Evolutionary conservation across 83 land plant genomes (phyloP), one percentile per base, ranked within the genome.

Genomic region (Thuja plicata): DNA sequence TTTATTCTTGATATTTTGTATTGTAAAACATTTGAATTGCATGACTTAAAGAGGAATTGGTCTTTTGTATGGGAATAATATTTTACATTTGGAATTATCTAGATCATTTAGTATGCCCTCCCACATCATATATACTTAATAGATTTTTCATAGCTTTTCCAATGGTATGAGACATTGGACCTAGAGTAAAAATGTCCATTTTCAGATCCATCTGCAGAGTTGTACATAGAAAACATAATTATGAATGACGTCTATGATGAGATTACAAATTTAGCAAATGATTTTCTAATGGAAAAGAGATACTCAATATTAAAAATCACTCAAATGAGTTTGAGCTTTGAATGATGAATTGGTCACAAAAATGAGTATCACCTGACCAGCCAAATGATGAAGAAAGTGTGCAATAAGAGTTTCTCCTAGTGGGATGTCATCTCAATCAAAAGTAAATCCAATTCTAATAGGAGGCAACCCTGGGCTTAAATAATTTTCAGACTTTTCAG

Each of bases 111-210:
- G n/a, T n/a, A n/a, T n/a, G n/a, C n/a, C n/a, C n/a, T n/a, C n/a
- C 93, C 60, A 94, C 94, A 93, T 97, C 99, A 91, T 94, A 93
- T 40, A 96, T 94, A 78, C 95, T 94, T 4, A 98, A 94, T 90
- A 98, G 93, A 88, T 96, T 98, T 16, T 94, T 96, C 92, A 98
- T 86, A 35, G 92, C 88, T 87, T 96, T 98, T 76, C 99, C 99
- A 88, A 98, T 93, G 48, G 89, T 87, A 88, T 94, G 95, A 89
- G 99, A 95, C 60, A 95, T 35, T 88, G 95, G 95, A 70, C 99
- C 99, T 87, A 97, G 87, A 71, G 97, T 95, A 90, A 94, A 98
- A 86, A 98, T 95, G 88, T 98, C 99, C 90, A 96, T 85, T 87
- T n/a, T n/a, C n/a, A n/a, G n/a, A n/a, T n/a, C n/a, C n/a, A n/a